Conservation (phyloP, 148 eudicot genomes). For the Cornus kousa region DNA sequence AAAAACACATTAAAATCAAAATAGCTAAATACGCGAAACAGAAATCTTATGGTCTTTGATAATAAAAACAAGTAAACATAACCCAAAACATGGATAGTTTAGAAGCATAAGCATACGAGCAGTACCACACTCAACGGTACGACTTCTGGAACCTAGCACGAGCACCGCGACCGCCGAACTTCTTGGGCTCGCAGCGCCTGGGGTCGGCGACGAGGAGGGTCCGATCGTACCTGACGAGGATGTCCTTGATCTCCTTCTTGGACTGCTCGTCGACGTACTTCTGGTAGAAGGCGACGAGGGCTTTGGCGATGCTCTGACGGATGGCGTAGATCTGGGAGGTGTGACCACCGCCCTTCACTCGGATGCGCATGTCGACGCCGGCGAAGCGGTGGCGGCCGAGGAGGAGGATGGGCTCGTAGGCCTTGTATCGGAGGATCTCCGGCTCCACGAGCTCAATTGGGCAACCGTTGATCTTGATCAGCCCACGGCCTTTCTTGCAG, state of each 20-base stretch:
- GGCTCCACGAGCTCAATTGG: slow-evolving; percentile 49
- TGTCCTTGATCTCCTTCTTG: no score
- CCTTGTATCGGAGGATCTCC: slow-evolving; percentile 49
- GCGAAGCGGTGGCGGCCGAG: slow-evolving; percentile 45
- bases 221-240: no score
- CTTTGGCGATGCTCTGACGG: no score
- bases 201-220: no score
- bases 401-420: slow-evolving; percentile 43
- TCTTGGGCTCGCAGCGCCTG: slow-evolving; percentile 17
- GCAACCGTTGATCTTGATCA: slow-evolving; percentile 48
- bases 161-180: slow-evolving; percentile 60
- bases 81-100: not conserved
- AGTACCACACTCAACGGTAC: slow-evolving; percentile 34
- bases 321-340: no score
- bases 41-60: no score
- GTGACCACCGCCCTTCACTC: slow-evolving; percentile 46
- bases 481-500: slow-evolving; percentile 50
- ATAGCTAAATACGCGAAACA: no score
- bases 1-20: no score
- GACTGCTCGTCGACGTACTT: no score
- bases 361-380: slow-evolving; percentile 50
- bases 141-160: slow-evolving; percentile 59
- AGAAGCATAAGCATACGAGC: not conserved
- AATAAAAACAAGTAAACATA: not conserved
- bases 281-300: no score